A percentile compares a stretch with the other conserved stretches of the same genome.
Conservation (phyloP, 2,329 filamentous ascomycete species). For the Canariomyces notabilis region DNA sequence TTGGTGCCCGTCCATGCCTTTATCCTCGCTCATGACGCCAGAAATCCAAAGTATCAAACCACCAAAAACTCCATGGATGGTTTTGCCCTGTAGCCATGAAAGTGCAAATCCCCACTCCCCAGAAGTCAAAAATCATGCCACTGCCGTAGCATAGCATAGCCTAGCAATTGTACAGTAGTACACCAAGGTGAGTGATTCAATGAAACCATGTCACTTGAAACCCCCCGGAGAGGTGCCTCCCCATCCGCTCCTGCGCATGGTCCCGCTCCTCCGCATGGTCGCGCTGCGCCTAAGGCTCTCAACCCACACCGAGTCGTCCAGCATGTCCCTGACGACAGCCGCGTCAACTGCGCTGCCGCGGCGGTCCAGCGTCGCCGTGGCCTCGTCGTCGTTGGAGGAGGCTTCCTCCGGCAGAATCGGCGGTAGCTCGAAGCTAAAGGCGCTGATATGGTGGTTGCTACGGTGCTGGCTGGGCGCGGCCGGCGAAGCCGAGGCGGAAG, state of each 20-base stretch:
- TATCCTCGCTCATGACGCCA: slow-evolving; percentile 11
- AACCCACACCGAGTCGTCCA: slow-evolving; percentile 88
- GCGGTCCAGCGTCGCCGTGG: slow-evolving; percentile 44
- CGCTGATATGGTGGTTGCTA: slow-evolving; percentile 39
- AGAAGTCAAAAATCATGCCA: not conserved
- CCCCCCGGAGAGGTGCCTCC: slow-evolving; percentile 4
- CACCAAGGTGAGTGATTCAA: too few species aligned
- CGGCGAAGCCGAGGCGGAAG: slow-evolving; percentile 11
- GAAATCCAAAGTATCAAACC: not conserved
- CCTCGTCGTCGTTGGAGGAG: slow-evolving; percentile 18
- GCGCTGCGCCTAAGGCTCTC: slow-evolving; percentile 87
- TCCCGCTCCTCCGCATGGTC: slow-evolving; percentile 46
- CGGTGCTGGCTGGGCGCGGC: not conserved
- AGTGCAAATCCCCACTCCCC: not conserved
- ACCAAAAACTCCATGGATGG: not conserved
- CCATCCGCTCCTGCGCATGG: slow-evolving; percentile 18
- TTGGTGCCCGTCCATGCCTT: too few species aligned
- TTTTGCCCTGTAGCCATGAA: slow-evolving; percentile 9
- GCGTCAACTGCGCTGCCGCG: slow-evolving; percentile 67
- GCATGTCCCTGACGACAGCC: slow-evolving; percentile 73
- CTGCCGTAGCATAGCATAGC: not conserved
- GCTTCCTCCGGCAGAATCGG: slow-evolving; percentile 25
- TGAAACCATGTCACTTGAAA: slow-evolving; percentile 9
- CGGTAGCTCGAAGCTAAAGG: slow-evolving; percentile 53
- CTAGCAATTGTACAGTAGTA: not conserved